Conservation (phyloP, 768 basidiomycete species). For the Phlegmacium glaucopus region DNA sequence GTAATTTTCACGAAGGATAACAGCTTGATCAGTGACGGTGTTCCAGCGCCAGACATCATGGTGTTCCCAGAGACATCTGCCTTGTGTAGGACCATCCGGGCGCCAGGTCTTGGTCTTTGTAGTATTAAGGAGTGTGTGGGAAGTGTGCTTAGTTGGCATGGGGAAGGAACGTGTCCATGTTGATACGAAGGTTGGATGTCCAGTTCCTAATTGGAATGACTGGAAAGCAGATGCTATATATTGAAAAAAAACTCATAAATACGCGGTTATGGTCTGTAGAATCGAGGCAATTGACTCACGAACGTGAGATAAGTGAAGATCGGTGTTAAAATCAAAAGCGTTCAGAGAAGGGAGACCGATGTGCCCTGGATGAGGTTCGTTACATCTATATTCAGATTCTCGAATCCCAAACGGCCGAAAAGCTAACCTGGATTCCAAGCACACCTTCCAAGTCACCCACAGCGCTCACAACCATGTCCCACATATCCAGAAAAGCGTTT, state of each 20-base stretch:
- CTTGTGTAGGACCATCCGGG: slow-evolving; percentile 65
- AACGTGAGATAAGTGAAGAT: slow-evolving; percentile 79
- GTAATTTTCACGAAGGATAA: slow-evolving; percentile 82
- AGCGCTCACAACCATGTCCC: slow-evolving; percentile 58
- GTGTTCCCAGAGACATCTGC: slow-evolving; percentile 82
- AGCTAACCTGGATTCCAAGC: slow-evolving; percentile 82
- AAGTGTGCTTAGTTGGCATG: slow-evolving; percentile 71
- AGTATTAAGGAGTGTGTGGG: slow-evolving; percentile 56
- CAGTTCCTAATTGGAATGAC: slow-evolving; percentile 88
- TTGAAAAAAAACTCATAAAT: neutral
- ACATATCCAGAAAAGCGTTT: slow-evolving; percentile 75
- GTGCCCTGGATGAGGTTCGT: slow-evolving; percentile 94
- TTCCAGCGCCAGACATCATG: slow-evolving; percentile 96
- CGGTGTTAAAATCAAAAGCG: slow-evolving; percentile 90
- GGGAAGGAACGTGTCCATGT: slow-evolving; percentile 87
- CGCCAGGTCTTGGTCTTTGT: slow-evolving; percentile 64
- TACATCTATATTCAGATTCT: slow-evolving; percentile 39
- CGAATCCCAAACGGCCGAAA: neutral
- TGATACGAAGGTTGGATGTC: slow-evolving; percentile 76
- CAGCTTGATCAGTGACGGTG: slow-evolving; percentile 54
- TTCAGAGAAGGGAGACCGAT: slow-evolving; percentile 80
- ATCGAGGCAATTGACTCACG: slow-evolving; percentile 44
- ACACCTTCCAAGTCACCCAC: slow-evolving; percentile 77
- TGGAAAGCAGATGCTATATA: slow-evolving; percentile 75
- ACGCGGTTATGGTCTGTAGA: neutral